These are phyloP conservation scores for Globisporangium viniferum DNA, from an alignment of 352 stramenopile species.

Conservation along the genomic window DNA sequence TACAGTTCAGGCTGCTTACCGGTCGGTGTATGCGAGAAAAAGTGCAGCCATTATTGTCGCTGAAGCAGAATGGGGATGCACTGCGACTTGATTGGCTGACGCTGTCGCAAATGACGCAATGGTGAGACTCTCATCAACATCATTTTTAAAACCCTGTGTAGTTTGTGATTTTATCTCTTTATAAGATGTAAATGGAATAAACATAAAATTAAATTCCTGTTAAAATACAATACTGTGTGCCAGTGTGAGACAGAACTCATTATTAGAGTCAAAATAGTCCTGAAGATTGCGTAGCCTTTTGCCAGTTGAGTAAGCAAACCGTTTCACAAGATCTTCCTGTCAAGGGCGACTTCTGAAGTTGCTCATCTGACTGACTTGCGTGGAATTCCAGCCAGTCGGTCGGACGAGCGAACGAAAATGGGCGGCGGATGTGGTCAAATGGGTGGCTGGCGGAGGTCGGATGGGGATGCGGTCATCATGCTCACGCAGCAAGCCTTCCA, in stretches of 20 bases:
- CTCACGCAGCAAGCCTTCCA: neutral
- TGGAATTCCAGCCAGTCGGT: neutral
- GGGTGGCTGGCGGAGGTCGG: neutral
- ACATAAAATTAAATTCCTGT: neutral
- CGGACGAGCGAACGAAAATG: neutral
- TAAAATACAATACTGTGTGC: neutral
- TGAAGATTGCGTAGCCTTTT: conserved; percentile 3
- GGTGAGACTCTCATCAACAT: conserved; percentile 1
- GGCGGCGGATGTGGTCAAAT: neutral
- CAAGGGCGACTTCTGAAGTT: neutral
- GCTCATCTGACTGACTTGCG: neutral
- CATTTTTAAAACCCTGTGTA: neutral
- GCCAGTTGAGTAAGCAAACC: neutral
- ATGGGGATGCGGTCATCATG: neutral
- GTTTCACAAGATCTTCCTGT: neutral
- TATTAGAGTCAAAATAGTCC: neutral
- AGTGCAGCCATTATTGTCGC: conserved; percentile 2
- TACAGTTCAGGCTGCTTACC: neutral
- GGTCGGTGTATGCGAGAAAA: neutral
- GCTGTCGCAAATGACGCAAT: conserved; percentile 1
- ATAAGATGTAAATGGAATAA: neutral
- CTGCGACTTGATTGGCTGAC: neutral
- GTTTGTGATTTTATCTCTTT: neutral
- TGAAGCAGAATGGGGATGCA: neutral
- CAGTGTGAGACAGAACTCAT: neutral